A percentile compares a stretch with the other conserved stretches of the same genome.
phyloP scores from a whole-genome alignment of 2,329 filamentous ascomycete species.

The Blumeria hordei region DNA sequence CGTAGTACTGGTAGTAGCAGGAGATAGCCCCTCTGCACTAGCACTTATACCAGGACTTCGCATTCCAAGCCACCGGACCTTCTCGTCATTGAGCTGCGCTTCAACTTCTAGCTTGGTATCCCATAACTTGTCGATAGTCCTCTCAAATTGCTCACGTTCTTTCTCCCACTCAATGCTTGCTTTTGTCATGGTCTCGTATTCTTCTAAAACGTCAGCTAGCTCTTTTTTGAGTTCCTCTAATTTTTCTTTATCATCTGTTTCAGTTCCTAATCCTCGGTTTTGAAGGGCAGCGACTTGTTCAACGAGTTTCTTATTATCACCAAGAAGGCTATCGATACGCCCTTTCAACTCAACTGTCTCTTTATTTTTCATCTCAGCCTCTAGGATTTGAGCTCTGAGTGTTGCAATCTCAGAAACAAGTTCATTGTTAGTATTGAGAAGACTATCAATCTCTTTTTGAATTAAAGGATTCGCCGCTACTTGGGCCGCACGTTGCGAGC shows the following conservation, averaged over 20 bases:
- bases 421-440: slow-evolving; percentile 21
- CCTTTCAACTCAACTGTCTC: slow-evolving; percentile 15
- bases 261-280: slow-evolving; percentile 2
- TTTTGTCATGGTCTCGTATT: slow-evolving; percentile 47
- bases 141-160: slow-evolving; percentile 40
- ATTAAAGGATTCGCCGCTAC: slow-evolving; percentile 31
- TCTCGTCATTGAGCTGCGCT: slow-evolving; percentile 39
- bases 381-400: slow-evolving; percentile 5
- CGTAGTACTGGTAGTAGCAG: slow-evolving; percentile 31
- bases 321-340: no score
- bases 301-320: neutral
- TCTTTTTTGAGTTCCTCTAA: slow-evolving; percentile 35
- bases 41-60: slow-evolving; percentile 31
- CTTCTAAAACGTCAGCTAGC: slow-evolving; percentile 39
- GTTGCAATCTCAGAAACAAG: slow-evolving; percentile 11
- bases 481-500: slow-evolving; percentile 43
- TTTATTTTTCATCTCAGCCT: slow-evolving; percentile 5
- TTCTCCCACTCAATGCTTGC: slow-evolving; percentile 47
- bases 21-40: slow-evolving; percentile 16
- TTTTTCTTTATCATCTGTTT: slow-evolving; percentile 8
- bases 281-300: slow-evolving; percentile 3
- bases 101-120: slow-evolving; percentile 40
- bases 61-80: slow-evolving; percentile 38
- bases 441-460: slow-evolving; percentile 32
- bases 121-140: slow-evolving; percentile 34